A percentile compares a stretch with the other conserved stretches of the same genome.
Conservation (phyloP, 2,329 filamentous ascomycete genomes). For the Diaporthe australafricana region DNA sequence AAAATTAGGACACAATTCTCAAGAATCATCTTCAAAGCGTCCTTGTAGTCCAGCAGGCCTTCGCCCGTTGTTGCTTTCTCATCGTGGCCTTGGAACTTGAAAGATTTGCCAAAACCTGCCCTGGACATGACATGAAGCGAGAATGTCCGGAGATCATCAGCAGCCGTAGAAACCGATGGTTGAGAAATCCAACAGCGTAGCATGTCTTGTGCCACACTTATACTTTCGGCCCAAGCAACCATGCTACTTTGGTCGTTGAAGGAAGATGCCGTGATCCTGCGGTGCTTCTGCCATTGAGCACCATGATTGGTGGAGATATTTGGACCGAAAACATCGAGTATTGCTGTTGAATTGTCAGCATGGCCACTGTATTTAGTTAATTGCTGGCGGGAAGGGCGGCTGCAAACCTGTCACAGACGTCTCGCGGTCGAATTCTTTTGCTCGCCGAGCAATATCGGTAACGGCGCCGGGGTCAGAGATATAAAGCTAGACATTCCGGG, state of each 20-base stretch:
- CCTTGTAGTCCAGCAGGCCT: constrained; percentile 45
- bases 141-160: constrained; percentile 22
- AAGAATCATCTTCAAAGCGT: constrained; percentile 43
- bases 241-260: constrained; percentile 31
- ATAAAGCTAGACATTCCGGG: constrained; percentile 11
- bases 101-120: constrained; percentile 32
- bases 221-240: constrained; percentile 26
- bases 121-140: constrained; percentile 29
- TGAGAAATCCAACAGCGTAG: constrained; percentile 20
- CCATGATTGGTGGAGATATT: constrained; percentile 32
- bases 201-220: constrained; percentile 3
- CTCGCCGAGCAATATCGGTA: constrained; percentile 1
- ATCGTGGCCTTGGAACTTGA: constrained; percentile 13
- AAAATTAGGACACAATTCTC: constrained; percentile 48
- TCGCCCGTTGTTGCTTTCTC: no score
- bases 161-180: neutral
- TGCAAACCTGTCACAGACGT: constrained; percentile 20
- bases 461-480: neutral
- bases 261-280: neutral
- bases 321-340: constrained; percentile 27
- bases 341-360: constrained; percentile 3
- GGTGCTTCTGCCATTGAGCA: constrained; percentile 19
- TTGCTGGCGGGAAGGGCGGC: no score
- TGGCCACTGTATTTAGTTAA: neutral
- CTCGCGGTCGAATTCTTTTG: constrained; percentile 13